Base-by-base conservation (phyloP, 257 asterid genomes). In the Solanum rostratum region DNA sequence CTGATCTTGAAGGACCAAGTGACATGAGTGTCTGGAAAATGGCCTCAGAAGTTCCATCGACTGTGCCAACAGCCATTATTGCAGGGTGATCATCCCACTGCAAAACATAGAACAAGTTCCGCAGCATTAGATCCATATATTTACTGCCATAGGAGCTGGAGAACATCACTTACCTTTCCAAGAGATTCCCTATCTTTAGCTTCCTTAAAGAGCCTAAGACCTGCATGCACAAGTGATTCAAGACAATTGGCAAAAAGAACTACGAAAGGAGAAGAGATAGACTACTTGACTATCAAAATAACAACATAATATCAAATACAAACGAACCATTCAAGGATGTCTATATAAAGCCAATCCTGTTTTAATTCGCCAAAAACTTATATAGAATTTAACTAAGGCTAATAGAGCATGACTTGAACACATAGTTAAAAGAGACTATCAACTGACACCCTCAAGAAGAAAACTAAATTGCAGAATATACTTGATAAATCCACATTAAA, bases 11-110 rank as follows among this genome's bases (percentile, higher is more conserved):
- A 88, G 97, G 92, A 88, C 98, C 98, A 89, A 96, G 96, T 81
- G 99, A 95, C 97, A 96, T 93, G 54, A 96, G 96, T n/a, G 95
- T 92, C 87, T 92, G 98, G 84, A 95, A 96, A 86, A 93, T 91
- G 82, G 98, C 97, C 89, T 96, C 99, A 55, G 99, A 95, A 85
- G 96, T 89, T 80, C 94, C 98, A 80, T 92, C 94, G 84, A 95
- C 92, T 84, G 94, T 93, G 83, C 99, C 99, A 88, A 95, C 98
- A 33, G 97, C 98, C 99, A 96, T 96, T 86, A 96, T 92, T 86
- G 99, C 99, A 3, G 98, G 97, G 87, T 90, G 93, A 86, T 85
- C 92, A 65, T 88, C 97, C 98, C 97, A 92, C 92, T 87, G 85
- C 95, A 89, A 88, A 88, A 45, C 69, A 83, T 20, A 68, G 52